Evolutionary conservation across 257 asterid genomes (phyloP).

Genomic region (Agastache rugosa): DNA sequence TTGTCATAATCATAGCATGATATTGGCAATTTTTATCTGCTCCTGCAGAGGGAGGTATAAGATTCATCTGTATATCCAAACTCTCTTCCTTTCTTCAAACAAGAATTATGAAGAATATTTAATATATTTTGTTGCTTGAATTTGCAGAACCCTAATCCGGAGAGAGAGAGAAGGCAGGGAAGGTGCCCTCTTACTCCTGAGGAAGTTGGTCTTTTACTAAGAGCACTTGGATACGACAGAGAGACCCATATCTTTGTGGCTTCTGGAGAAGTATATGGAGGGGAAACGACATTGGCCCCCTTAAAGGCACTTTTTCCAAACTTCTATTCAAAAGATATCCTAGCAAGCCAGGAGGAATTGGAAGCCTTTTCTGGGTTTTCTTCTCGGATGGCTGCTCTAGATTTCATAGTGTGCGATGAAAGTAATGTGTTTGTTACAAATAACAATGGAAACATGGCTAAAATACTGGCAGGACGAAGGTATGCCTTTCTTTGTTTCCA

Average conservation of each 20-base stretch:
- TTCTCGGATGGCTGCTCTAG: conserved; percentile 96
- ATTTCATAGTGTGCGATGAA: conserved; percentile 90
- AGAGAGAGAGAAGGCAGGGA: conserved; percentile 92
- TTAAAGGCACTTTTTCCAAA: conserved; percentile 92
- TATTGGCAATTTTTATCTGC: neutral
- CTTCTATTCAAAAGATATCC: conserved; percentile 83
- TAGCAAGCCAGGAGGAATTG: conserved; percentile 73
- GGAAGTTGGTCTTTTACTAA: conserved; percentile 93
- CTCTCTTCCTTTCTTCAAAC: neutral
- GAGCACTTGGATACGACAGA: conserved; percentile 89
- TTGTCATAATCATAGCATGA: neutral
- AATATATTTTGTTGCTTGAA: conserved; percentile 31
- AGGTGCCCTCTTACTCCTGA: conserved; percentile 96
- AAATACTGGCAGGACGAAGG: conserved; percentile 96
- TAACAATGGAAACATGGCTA: conserved; percentile 99
- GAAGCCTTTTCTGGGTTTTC: conserved; percentile 80
- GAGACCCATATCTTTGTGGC: conserved; percentile 92
- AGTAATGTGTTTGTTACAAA: conserved; percentile 96
- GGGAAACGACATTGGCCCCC: conserved; percentile 89
- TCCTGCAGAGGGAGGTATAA: conserved; percentile 24
- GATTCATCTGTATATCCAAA: neutral
- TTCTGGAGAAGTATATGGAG: conserved; percentile 98
- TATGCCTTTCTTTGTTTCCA: conserved; percentile 32
- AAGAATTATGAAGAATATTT: conserved; percentile 32
- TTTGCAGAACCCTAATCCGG: conserved; percentile 85